Conservation (phyloP, 2,329 filamentous ascomycete genomes). For the Coleophoma cylindrospora region DNA sequence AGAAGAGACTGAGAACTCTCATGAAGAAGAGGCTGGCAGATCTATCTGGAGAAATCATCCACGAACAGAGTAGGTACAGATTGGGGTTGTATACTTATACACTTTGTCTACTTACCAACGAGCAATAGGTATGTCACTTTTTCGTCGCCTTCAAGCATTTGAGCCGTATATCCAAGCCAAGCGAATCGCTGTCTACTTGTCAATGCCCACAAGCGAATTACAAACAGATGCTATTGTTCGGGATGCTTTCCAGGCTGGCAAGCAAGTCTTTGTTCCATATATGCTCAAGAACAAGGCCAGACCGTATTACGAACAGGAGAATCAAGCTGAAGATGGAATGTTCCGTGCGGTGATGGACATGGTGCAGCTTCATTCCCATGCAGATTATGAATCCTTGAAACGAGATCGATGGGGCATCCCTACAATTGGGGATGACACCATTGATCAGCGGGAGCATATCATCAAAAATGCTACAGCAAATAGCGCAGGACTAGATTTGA, state of each 20-base stretch:
- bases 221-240: constrained; percentile 79
- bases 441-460: constrained; percentile 65
- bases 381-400: constrained; percentile 73
- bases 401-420: constrained; percentile 92
- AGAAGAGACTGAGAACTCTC: constrained; percentile 67
- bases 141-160: constrained; percentile 59
- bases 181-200: constrained; percentile 81
- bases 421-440: constrained; percentile 64
- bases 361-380: constrained; percentile 68
- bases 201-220: constrained; percentile 85
- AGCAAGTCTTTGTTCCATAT: constrained; percentile 88
- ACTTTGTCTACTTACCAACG: constrained; percentile 5
- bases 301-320: constrained; percentile 8
- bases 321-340: not conserved
- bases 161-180: constrained; percentile 71
- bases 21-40: constrained; percentile 63
- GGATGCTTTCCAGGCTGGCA: constrained; percentile 71
- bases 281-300: constrained; percentile 57
- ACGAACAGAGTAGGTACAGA: constrained; percentile 61
- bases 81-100: not conserved
- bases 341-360: constrained; percentile 87
- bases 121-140: constrained; percentile 56
- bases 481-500: constrained; percentile 64
- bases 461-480: constrained; percentile 51
- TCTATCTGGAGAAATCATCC: constrained; percentile 57